Percentiles rank a stretch among this genome's conserved stretches.
These are phyloP conservation scores for Lactuca saligna DNA, from an alignment of 129 eudicot species.

Conservation along the genomic window DNA sequence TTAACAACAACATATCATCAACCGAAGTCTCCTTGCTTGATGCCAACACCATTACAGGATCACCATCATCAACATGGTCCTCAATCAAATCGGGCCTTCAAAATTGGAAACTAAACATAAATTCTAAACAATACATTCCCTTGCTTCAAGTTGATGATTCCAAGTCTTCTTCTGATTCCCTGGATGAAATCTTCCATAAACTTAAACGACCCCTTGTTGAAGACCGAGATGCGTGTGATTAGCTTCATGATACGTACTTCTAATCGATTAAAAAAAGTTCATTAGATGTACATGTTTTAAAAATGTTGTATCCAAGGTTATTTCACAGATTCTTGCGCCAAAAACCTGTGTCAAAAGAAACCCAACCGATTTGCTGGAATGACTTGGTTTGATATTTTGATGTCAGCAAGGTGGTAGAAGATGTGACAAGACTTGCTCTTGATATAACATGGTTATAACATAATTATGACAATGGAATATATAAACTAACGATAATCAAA, in stretches of 20 bases:
- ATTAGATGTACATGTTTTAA: neutral
- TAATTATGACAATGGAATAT: too few species aligned
- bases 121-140: conserved; percentile 57
- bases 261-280: too few species aligned
- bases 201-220: conserved; percentile 53
- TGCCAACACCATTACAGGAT: conserved; percentile 7
- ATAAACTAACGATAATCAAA: too few species aligned
- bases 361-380: too few species aligned
- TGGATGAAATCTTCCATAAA: conserved; percentile 74
- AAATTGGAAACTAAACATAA: conserved; percentile 57
- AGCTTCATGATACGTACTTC: neutral
- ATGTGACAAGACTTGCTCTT: too few species aligned
- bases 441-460: too few species aligned
- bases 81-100: conserved; percentile 68
- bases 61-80: conserved; percentile 66
- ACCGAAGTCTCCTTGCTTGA: conserved; percentile 68
- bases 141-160: conserved; percentile 47
- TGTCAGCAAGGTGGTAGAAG: too few species aligned
- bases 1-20: conserved; percentile 31
- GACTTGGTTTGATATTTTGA: too few species aligned
- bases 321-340: too few species aligned
- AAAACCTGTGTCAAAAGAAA: too few species aligned
- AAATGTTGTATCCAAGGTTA: too few species aligned
- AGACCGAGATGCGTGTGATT: conserved; percentile 40
- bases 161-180: conserved; percentile 53